A percentile compares a stretch with the other conserved stretches of the same genome.
phyloP scores from a whole-genome alignment of 1,284 basidiomycete genomes.

The Puccinia novopanici region DNA sequence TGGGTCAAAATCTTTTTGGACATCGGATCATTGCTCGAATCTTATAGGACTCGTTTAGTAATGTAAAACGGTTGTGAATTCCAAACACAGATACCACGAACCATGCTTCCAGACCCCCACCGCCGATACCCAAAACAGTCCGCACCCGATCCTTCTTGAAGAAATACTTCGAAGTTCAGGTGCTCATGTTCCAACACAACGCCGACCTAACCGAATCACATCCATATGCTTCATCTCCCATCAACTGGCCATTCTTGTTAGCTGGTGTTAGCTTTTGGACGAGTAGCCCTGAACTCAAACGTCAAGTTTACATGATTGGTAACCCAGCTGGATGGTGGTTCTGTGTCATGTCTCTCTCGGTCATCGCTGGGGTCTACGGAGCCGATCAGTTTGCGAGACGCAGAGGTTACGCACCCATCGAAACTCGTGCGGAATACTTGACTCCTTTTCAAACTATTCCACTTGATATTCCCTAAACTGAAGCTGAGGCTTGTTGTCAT shows the following conservation, averaged over 20 bases:
- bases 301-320: conserved; percentile 95
- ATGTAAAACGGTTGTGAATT: neutral
- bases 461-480: too few relatives aligned
- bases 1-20: neutral
- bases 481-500: neutral
- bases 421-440: conserved; percentile 13
- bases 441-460: neutral
- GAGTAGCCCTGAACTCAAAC: conserved; percentile 70
- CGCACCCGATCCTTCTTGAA: conserved; percentile 86
- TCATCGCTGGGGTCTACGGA: conserved; percentile 83
- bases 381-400: conserved; percentile 86
- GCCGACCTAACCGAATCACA: conserved; percentile 90
- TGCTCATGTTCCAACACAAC: conserved; percentile 96
- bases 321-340: conserved; percentile 95
- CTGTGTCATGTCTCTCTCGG: conserved; percentile 76
- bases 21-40: conserved; percentile 4
- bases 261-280: conserved; percentile 99
- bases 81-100: conserved; percentile 31
- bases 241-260: conserved; percentile 97
- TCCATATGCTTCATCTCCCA: conserved; percentile 88
- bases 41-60: neutral
- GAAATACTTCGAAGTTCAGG: conserved; percentile 90
- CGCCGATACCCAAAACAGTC: conserved; percentile 66
- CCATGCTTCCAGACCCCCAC: conserved; percentile 46
- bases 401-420: conserved; percentile 77